phyloP scores from a whole-genome alignment of 179 eudicot species.

The Heliamphora pulchella region DNA sequence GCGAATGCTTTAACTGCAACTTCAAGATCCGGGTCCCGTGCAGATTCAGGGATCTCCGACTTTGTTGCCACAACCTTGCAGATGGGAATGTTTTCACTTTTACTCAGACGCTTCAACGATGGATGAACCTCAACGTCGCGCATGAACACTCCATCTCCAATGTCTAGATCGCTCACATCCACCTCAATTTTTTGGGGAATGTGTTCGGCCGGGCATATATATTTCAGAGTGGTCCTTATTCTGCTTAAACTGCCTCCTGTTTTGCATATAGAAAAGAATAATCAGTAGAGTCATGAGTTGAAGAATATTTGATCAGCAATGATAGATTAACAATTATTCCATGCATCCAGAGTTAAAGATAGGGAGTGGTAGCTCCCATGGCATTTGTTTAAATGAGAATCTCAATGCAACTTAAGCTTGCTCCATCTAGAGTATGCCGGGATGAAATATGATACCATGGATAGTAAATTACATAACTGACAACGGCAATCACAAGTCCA shows the following conservation, averaged over 20 bases:
- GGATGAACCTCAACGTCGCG: constrained; percentile 59
- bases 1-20: too few species aligned
- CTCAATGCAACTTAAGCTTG: not conserved
- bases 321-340: not conserved
- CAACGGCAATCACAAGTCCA: too few species aligned
- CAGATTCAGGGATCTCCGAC: constrained; percentile 19
- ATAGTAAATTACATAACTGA: too few species aligned
- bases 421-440: not conserved
- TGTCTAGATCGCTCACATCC: constrained; percentile 72
- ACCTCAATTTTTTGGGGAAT: constrained; percentile 84
- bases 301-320: not conserved
- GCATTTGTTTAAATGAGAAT: not conserved
- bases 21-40: constrained; percentile 5
- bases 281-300: not conserved
- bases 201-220: constrained; percentile 68
- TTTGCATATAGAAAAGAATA: constrained; percentile 7
- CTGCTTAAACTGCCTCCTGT: constrained; percentile 62
- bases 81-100: constrained; percentile 50
- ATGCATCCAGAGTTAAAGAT: not conserved
- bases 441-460: too few species aligned
- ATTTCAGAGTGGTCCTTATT: constrained; percentile 56
- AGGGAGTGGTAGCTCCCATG: not conserved
- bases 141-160: constrained; percentile 57
- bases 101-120: constrained; percentile 61
- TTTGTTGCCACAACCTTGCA: constrained; percentile 56